Percentiles rank a stretch among this genome's conserved stretches.
These are phyloP conservation scores for Echria macrotheca DNA, from an alignment of 495 filamentous ascomycete genomes.

Conservation along the genomic window DNA sequence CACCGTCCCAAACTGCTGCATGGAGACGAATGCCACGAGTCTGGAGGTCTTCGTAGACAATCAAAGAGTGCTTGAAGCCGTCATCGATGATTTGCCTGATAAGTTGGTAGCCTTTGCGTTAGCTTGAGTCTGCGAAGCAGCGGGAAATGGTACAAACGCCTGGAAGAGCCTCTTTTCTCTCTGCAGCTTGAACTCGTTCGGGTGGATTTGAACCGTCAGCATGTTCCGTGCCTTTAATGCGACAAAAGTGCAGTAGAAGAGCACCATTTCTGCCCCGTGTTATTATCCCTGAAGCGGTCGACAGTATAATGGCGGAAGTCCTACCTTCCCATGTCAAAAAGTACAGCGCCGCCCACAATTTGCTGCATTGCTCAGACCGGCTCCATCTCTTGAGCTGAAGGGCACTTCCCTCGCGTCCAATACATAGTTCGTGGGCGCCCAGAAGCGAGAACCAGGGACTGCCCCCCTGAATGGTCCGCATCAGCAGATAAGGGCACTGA, in stretches of 20 bases:
- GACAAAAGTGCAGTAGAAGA: constrained; percentile 73
- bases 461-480: constrained; percentile 33
- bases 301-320: not conserved
- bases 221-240: constrained; percentile 67
- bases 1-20: constrained; percentile 46
- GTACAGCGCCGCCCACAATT: constrained; percentile 46
- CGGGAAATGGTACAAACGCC: constrained; percentile 49
- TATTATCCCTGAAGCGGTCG: not conserved
- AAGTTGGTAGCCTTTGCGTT: not conserved
- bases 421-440: constrained; percentile 46
- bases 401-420: constrained; percentile 40
- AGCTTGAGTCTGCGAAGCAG: not conserved
- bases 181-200: constrained; percentile 55
- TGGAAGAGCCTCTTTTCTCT: constrained; percentile 63
- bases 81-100: constrained; percentile 67
- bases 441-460: constrained; percentile 41
- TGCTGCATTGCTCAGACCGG: constrained; percentile 33
- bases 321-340: constrained; percentile 54
- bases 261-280: constrained; percentile 55
- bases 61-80: constrained; percentile 61
- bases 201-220: constrained; percentile 43
- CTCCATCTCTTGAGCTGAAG: constrained; percentile 48
- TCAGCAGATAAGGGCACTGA: constrained; percentile 37
- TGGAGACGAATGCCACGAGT: constrained; percentile 55
- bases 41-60: constrained; percentile 63